Percentiles rank a stretch among this genome's conserved stretches.
Conservation (phyloP, 331 rosid species). For the Rhamnella rubrinervis region DNA sequence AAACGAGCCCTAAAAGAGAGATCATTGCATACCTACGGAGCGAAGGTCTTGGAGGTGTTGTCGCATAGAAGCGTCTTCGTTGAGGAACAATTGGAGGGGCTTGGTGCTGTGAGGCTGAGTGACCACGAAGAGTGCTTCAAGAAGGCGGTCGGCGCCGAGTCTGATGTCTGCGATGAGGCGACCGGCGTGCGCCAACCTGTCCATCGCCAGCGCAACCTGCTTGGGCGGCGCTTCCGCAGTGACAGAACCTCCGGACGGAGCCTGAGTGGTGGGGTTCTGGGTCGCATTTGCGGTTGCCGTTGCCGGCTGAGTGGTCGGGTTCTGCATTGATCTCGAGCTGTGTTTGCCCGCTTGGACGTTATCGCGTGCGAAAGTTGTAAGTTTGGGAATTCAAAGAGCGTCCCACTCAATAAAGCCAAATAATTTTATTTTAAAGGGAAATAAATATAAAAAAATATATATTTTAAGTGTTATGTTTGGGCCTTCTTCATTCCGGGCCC, state of each 20-base stretch:
- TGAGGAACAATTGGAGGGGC: constrained; percentile 62
- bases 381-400: too few relatives aligned
- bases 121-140: constrained; percentile 76
- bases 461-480: too few relatives aligned
- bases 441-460: too few relatives aligned
- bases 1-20: constrained; percentile 31
- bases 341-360: too few relatives aligned
- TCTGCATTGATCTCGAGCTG: constrained; percentile 21
- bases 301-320: constrained; percentile 20
- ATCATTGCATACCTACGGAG: constrained; percentile 50
- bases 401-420: too few relatives aligned
- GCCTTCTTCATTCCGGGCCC: too few relatives aligned
- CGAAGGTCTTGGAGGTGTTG: constrained; percentile 81
- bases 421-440: too few relatives aligned
- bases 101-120: constrained; percentile 67
- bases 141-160: constrained; percentile 85
- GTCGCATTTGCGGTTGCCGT: constrained; percentile 19
- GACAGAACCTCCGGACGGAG: constrained; percentile 15
- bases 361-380: too few relatives aligned
- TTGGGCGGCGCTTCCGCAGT: constrained; percentile 83
- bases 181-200: constrained; percentile 70
- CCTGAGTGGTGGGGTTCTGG: constrained; percentile 16
- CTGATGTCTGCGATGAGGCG: constrained; percentile 81
- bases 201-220: constrained; percentile 88
- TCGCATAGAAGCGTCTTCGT: constrained; percentile 84